Base-by-base conservation (phyloP, 768 basidiomycete genomes). In the Boletus pseudopeckii region DNA sequence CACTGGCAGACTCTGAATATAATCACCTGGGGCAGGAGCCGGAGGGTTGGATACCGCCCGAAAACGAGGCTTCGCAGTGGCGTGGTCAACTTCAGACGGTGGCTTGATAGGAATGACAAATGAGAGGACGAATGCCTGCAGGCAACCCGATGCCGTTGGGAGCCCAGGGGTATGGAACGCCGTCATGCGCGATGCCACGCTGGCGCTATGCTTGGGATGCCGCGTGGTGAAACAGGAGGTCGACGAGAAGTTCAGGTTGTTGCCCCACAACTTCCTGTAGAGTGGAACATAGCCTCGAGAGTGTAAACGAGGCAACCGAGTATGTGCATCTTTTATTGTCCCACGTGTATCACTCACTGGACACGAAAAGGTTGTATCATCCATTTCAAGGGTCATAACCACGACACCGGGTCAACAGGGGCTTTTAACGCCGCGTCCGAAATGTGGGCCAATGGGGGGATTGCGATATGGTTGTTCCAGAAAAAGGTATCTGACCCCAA, bases 81-180 rank as follows among this genome's bases (percentile, higher is more conserved):
- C 57, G 54, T 32, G 37, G 15, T 36, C 41, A 20, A 26, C 30
- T 24, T 47, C 36, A 26, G 45, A 18, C 24, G 14, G 64, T 64
- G 64, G 54, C 61, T 66, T 66, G 64, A 63, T 57, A 42, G 34
- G 33, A 7, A 46, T 53, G 32, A 45, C 54, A 48, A 39, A 42
- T 30, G 8, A 43, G 43, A n/a, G 24, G 17, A 49, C 10, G 48
- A 15, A 50, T 50, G 34, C 50, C 52, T 54, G 57, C 53, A 55
- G 51, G 53, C 30, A 47, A n/a, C n/a, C 49, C 57, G 40, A 62
- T 45, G 42, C 54, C 54, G 47, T 54, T 10, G n/a, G 48, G 37
- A 41, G 24, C 44, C 60, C 57, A 59, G 13, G 43, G 41, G 34
- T 46, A 5, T 57, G 64, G 64, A 53, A 57, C 52, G 17, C 57